These are phyloP conservation scores for Anthracocystis walkeri DNA, from an alignment of 1,284 basidiomycete genomes.

Conservation along the genomic window DNA sequence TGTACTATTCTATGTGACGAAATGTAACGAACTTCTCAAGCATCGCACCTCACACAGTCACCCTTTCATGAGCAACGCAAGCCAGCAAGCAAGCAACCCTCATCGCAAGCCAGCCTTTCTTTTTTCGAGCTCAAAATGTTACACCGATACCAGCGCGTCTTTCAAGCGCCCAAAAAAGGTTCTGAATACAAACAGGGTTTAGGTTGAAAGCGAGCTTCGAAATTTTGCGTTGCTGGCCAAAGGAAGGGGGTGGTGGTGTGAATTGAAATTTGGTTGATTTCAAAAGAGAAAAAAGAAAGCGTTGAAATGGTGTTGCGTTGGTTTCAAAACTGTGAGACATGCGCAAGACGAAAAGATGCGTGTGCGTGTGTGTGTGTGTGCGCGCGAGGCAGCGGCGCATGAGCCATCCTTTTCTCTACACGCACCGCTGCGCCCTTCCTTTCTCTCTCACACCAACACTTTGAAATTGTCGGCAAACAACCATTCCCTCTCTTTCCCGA, in stretches of 20 bases:
- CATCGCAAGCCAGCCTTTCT: background rate
- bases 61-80: background rate
- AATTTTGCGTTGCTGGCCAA: background rate
- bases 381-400: conserved; percentile 18
- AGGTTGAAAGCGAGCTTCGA: background rate
- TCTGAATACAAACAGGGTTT: background rate
- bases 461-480: too few relatives aligned
- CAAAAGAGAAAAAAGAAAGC: too few relatives aligned
- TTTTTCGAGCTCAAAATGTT: background rate
- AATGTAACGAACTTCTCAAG: conserved; percentile 1
- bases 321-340: conserved; percentile 6
- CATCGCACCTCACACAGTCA: background rate
- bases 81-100: background rate
- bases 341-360: background rate
- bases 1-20: conserved; percentile 7
- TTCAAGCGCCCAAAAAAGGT: background rate
- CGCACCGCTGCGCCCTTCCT: too few relatives aligned
- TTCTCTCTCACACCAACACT: too few relatives aligned
- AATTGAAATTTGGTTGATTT: conserved; percentile 3
- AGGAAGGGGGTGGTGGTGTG: too few relatives aligned
- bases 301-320: too few relatives aligned
- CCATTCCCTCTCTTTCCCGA: too few relatives aligned
- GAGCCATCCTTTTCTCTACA: conserved; percentile 20
- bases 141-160: background rate
- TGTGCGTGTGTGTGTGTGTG: background rate